Evolutionary conservation across 176 grass and related monocot genomes (phyloP).

Genomic region (Eremochloa ophiuroides): DNA sequence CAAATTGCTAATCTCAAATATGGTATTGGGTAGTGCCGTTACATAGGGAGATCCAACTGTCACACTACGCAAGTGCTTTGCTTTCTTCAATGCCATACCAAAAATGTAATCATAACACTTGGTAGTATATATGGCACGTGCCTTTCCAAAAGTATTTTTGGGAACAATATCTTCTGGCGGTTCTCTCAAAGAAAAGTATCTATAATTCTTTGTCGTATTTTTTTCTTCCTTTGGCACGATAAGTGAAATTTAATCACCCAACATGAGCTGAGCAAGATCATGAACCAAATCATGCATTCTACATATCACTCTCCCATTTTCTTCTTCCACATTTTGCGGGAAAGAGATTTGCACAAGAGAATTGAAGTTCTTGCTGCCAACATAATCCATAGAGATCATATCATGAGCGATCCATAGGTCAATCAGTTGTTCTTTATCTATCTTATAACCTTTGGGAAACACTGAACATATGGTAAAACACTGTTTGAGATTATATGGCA

Average conservation of each 20-base stretch:
- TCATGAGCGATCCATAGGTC: slow-evolving; percentile 40
- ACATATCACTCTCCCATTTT: neutral
- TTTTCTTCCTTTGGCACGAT: neutral
- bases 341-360: slow-evolving; percentile 32
- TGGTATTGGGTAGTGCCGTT: neutral
- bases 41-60: too few relatives aligned
- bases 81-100: neutral
- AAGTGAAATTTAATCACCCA: neutral
- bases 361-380: too few relatives aligned
- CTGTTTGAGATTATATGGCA: slow-evolving; percentile 11
- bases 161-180: neutral
- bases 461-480: slow-evolving; percentile 32
- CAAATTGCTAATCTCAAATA: neutral
- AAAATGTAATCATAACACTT: neutral
- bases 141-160: neutral
- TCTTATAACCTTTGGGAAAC: neutral
- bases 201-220: neutral
- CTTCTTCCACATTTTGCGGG: neutral
- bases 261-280: slow-evolving; percentile 1
- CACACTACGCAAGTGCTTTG: neutral
- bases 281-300: slow-evolving; percentile 41
- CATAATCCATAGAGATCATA: neutral
- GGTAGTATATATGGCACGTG: neutral
- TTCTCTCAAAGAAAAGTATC: neutral
- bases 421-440: slow-evolving; percentile 29